These are phyloP conservation scores for Wakefieldia striispora DNA, from an alignment of 768 basidiomycete species.

Conservation along the genomic window DNA sequence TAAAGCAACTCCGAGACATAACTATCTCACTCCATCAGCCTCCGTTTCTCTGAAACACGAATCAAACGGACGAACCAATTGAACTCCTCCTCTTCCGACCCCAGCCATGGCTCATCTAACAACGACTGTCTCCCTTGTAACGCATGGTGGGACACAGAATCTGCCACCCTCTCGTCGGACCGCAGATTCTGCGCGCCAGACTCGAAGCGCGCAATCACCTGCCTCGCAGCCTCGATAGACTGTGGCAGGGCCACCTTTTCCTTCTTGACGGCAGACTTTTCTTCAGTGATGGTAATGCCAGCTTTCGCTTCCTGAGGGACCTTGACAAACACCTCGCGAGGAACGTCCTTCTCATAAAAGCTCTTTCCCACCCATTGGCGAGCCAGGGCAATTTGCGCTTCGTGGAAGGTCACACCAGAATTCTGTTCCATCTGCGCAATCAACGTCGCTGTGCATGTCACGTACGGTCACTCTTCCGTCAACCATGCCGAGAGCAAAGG, in stretches of 20 bases:
- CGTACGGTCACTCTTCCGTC: not conserved
- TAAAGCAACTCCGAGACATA: conserved; percentile 81
- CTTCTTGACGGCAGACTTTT: conserved; percentile 48
- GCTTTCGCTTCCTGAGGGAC: conserved; percentile 50
- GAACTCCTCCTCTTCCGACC: conserved; percentile 79
- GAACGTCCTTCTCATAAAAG: conserved; percentile 31
- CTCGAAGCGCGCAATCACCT: conserved; percentile 73
- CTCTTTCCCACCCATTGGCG: conserved; percentile 68
- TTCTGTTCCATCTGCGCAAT: conserved; percentile 70
- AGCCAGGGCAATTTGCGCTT: conserved; percentile 85
- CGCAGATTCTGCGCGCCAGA: conserved; percentile 52
- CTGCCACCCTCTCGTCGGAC: conserved; percentile 63
- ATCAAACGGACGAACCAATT: conserved; percentile 54
- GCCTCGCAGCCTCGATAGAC: conserved; percentile 62
- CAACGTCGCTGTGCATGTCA: conserved; percentile 39
- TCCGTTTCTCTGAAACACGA: not conserved
- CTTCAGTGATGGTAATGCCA: conserved; percentile 50
- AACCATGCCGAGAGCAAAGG: conserved; percentile 23
- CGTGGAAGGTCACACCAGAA: conserved; percentile 76
- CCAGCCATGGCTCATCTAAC: conserved; percentile 81
- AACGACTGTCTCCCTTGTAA: conserved; percentile 60
- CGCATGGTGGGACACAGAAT: conserved; percentile 81
- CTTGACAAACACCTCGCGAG: conserved; percentile 57
- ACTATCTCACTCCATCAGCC: conserved; percentile 34
- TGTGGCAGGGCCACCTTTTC: conserved; percentile 68